Base-by-base conservation (phyloP, 768 basidiomycete genomes). In the Tricholomella constricta region DNA sequence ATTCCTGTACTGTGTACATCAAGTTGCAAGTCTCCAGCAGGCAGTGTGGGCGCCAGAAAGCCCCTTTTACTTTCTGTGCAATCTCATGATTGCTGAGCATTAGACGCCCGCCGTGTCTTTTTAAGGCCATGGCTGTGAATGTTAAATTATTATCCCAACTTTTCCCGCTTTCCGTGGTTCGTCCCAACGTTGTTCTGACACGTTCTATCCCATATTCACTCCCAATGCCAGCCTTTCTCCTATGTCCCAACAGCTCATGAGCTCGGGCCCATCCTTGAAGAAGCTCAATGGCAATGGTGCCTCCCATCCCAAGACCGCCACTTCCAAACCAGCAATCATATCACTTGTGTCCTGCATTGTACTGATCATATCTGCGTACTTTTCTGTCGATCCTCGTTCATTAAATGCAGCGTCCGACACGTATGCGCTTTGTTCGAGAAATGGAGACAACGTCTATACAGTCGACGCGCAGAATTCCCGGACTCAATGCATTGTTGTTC, bases 351-450 rank as follows among this genome's bases (percentile, higher is more conserved):
- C 53, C 12, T 29, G 46, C 19, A 29, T 45, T 6, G 42, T 53
- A 25, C 36, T 62, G 41, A 46, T 56, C 29, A 27, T 62, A 9
- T 50, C 55, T 34, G 50, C 45, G 43, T 51, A 53, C 40, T 12
- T 52, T 38, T 54, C 55, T 37, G 15, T 59, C 34, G 44, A 52
- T n/a, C 50, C 56, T 48, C 50, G 32, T 25, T 48, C 49, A 32
- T 17, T 37, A 2, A 44, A 22, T 19, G 38, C 32, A 9, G 14
- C 46, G 41, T 37, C 58, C 3, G 34, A 40, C 43, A 48, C 70
- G 4, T 89, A 88, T 61, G 84, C 81, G 1, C 58, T 90, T n/a
- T 89, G 88, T 66, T 82, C 88, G 25, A 74, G 63, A 44, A 69
- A 77, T 10, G 75, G 74, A 17, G 59, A 73, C 44, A 68, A 70